Conservation (phyloP, 2,329 filamentous ascomycete species). For the Atkinsonella hypoxylon region DNA sequence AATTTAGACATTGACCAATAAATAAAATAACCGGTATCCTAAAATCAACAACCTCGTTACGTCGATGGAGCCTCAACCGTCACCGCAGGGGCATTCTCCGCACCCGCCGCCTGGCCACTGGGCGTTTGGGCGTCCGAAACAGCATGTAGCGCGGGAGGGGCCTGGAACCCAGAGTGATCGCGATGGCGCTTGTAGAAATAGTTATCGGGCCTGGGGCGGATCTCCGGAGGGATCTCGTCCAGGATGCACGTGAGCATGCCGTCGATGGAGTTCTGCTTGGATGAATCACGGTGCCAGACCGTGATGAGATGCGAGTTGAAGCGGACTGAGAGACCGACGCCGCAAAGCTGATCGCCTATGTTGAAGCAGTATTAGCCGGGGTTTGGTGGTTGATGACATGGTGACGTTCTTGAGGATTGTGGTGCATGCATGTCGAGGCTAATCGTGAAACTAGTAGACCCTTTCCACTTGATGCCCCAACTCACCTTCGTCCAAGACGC, state of each 20-base stretch:
- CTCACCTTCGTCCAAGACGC: conserved; percentile 57
- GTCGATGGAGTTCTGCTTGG: conserved; percentile 68
- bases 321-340: conserved; percentile 74
- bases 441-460: too few relatives aligned
- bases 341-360: conserved; percentile 74
- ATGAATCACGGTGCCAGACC: conserved; percentile 85
- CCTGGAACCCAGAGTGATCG: conserved; percentile 74
- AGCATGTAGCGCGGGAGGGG: conserved; percentile 44
- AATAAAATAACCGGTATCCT: background rate
- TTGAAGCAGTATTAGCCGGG: background rate
- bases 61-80: conserved; percentile 14
- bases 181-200: conserved; percentile 85
- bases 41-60: background rate
- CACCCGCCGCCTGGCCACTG: conserved; percentile 22
- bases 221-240: conserved; percentile 57
- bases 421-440: background rate
- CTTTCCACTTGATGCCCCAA: too few relatives aligned
- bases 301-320: conserved; percentile 84
- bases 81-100: conserved; percentile 13
- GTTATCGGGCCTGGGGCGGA: conserved; percentile 57
- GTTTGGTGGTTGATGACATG: background rate
- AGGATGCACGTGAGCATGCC: conserved; percentile 62
- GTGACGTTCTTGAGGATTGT: too few relatives aligned
- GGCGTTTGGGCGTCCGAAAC: conserved; percentile 44
- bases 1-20: background rate